These are phyloP conservation scores for Pseudonitzschia delicatissima DNA, from an alignment of 108 stramenopile genomes.

Conservation along the genomic window DNA sequence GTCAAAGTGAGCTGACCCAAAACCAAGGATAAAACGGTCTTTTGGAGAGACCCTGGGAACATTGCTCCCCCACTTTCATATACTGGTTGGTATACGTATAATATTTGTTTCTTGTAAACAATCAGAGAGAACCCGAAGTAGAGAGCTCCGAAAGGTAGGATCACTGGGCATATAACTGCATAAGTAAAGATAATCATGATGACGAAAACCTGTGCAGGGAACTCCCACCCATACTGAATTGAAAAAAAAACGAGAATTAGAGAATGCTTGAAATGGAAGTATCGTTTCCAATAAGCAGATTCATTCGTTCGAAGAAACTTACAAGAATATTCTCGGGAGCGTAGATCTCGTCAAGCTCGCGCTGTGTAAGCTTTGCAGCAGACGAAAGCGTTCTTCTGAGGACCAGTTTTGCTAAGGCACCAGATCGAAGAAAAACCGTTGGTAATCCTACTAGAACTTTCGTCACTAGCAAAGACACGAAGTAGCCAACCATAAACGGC, in stretches of 20 bases:
- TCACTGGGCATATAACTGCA: constrained; percentile 76
- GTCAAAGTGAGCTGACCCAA: constrained; percentile 82
- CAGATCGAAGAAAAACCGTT: constrained; percentile 69
- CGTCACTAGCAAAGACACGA: constrained; percentile 80
- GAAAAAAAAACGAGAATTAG: constrained; percentile 15
- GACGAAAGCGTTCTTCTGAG: constrained; percentile 53
- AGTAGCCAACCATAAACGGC: constrained; percentile 84
- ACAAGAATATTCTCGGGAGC: constrained; percentile 35
- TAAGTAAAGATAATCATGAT: constrained; percentile 78
- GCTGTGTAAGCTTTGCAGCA: constrained; percentile 67
- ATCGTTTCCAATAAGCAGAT: not conserved
- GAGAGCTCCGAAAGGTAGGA: constrained; percentile 72
- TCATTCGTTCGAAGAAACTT: not conserved
- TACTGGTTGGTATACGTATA: constrained; percentile 64
- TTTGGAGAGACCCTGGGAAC: constrained; percentile 69
- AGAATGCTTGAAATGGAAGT: not conserved
- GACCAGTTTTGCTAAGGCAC: constrained; percentile 59
- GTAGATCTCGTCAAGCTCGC: constrained; percentile 68
- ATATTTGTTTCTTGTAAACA: constrained; percentile 89
- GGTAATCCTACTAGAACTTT: constrained; percentile 87
- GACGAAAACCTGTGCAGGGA: constrained; percentile 79
- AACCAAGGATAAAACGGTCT: constrained; percentile 76
- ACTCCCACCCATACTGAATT: constrained; percentile 81
- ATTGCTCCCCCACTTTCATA: constrained; percentile 65
- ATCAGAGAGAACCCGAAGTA: constrained; percentile 76